phyloP scores from a whole-genome alignment of 805 yeast species.

The Blastobotrys parvus region DNA sequence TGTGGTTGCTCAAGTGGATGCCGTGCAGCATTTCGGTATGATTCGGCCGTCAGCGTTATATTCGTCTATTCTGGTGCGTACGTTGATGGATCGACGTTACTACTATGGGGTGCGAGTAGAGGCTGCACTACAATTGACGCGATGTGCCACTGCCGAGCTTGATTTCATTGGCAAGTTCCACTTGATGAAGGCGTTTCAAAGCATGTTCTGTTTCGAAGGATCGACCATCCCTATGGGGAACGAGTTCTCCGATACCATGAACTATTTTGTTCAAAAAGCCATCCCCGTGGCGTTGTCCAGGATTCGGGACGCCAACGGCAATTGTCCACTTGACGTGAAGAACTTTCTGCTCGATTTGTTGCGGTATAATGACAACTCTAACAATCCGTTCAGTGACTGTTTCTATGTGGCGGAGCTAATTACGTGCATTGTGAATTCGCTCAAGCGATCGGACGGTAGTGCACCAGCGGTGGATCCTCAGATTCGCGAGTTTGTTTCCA shows the following conservation, averaged over 20 bases:
- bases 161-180: constrained; percentile 68
- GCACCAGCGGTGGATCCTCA: constrained; percentile 8
- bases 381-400: constrained; percentile 67
- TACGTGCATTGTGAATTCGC: constrained; percentile 39
- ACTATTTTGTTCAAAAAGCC: constrained; percentile 60
- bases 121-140: constrained; percentile 74
- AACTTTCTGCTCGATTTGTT: constrained; percentile 60
- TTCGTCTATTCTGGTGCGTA: constrained; percentile 69
- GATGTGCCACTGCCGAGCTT: constrained; percentile 50
- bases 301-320: constrained; percentile 55
- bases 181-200: constrained; percentile 59
- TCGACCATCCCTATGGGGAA: constrained; percentile 68
- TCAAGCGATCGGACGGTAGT: constrained; percentile 15
- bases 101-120: constrained; percentile 83
- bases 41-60: constrained; percentile 54
- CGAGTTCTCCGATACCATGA: constrained; percentile 64
- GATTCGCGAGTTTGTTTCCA: constrained; percentile 30
- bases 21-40: constrained; percentile 63
- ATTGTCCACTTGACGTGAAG: constrained; percentile 51
- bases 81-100: constrained; percentile 75
- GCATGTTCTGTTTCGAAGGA: constrained; percentile 62
- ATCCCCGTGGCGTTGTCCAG: constrained; percentile 55
- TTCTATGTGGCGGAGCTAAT: constrained; percentile 56
- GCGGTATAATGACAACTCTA: constrained; percentile 78
- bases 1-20: constrained; percentile 89